Base-by-base conservation (phyloP, 306 rosid genomes). In the Glycine soja region DNA sequence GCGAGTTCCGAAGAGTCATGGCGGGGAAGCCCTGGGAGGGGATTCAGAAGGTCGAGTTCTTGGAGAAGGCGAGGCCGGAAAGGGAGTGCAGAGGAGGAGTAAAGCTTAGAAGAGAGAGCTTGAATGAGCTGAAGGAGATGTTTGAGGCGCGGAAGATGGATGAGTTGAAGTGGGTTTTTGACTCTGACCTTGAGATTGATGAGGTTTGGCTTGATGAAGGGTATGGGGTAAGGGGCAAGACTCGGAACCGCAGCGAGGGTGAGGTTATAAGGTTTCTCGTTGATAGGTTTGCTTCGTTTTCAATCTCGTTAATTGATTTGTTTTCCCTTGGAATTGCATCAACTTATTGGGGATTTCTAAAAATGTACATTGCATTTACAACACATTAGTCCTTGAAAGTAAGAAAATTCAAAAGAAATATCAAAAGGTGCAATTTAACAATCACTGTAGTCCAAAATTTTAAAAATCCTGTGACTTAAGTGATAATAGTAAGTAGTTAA, bases 1-100 rank as follows among this genome's bases (percentile, higher is more conserved):
- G 38, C 45, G 97, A 95, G 75, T 95, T 81, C 85, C 83, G 64
- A 73, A 34, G 6, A 13, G 46, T 63, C 0, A 63, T 63, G 89
- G 87, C 63, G 40, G 99, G 97, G 71, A 90, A 76, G 86, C 98
- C 98, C 0, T 94, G 98, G 98, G 92, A 92, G 77, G 90, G 87
- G 50, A 30, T 81, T 79, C 74, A 77, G 45, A 78, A 79, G 64
- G 79, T 86, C 76, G 88, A 85, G 71, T 78, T 94, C 57, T 66
- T 88, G 72, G 88, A 90, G 90, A 82, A 79, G 8, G 59, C 85
- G 7, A 81, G 64, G 34, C 70, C 43, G 3, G 74, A 81, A 10
- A 32, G 50, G 53, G 93, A 85, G 51, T 77, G 62, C 8, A 24
- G 30, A 24, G 10, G 81, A 13, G 91, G 92, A 42, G 92, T 66